Percentiles rank a stretch among this genome's conserved stretches.
phyloP scores from a whole-genome alignment of 805 yeast species.

The Priceomyces haplophilus region DNA sequence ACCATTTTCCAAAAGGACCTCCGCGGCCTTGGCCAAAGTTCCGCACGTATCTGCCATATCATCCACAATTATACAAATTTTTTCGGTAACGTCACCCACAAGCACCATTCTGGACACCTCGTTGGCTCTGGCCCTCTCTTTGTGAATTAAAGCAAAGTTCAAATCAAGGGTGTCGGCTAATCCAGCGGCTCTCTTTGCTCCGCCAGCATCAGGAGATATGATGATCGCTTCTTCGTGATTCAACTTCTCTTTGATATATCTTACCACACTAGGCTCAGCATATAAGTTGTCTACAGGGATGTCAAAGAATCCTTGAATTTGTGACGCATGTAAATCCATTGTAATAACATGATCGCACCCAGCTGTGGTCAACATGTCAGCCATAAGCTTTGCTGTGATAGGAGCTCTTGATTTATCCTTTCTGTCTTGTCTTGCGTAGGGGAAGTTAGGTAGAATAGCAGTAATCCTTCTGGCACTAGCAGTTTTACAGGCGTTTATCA shows the following conservation, averaged over 20 bases:
- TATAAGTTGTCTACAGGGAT: conserved; percentile 95
- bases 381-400: conserved; percentile 90
- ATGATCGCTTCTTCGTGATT: conserved; percentile 61
- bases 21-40: conserved; percentile 92
- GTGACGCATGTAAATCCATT: conserved; percentile 96
- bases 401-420: conserved; percentile 96
- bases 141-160: conserved; percentile 93
- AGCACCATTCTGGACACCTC: conserved; percentile 94
- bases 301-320: conserved; percentile 93
- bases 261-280: conserved; percentile 87
- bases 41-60: conserved; percentile 99
- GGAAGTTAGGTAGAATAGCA: conserved; percentile 92
- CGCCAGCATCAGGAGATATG: conserved; percentile 98
- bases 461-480: conserved; percentile 94
- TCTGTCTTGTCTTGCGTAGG: conserved; percentile 96
- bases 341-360: conserved; percentile 96
- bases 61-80: conserved; percentile 82
- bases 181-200: conserved; percentile 95
- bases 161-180: conserved; percentile 89
- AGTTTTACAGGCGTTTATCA: conserved; percentile 92
- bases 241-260: conserved; percentile 70
- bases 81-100: conserved; percentile 88
- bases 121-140: conserved; percentile 92
- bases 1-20: conserved; percentile 72
- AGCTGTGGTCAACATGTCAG: conserved; percentile 86